A percentile compares a stretch with the other conserved stretches of the same genome.
phyloP scores from a whole-genome alignment of 1,139 yeast species.

The Neolecta irregularis region DNA sequence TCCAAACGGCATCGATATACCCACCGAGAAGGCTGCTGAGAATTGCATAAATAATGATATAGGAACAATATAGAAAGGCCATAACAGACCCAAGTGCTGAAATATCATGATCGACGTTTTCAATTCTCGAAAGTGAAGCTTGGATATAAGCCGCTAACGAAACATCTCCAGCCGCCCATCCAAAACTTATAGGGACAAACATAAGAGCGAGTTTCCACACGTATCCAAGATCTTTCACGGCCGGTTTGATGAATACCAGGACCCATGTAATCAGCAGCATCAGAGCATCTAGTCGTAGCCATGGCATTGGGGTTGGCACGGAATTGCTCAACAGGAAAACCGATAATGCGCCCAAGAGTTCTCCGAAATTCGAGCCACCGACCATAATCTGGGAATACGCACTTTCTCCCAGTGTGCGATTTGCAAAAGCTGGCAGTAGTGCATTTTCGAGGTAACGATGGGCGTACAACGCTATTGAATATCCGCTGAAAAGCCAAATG shows the following conservation, averaged over 20 bases:
- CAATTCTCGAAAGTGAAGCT: slow-evolving; percentile 1
- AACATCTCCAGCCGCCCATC: slow-evolving; percentile 1
- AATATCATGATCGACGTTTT: not conserved
- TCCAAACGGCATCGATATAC: no score
- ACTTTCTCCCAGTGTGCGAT: no score
- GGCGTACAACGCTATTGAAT: no score
- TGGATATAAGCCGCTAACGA: slow-evolving; percentile 1
- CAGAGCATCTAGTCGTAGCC: not conserved
- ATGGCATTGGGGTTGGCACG: slow-evolving; percentile 1
- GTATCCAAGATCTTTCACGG: not conserved
- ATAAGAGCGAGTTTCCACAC: not conserved
- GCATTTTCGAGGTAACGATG: slow-evolving; percentile 2
- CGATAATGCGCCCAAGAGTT: not conserved
- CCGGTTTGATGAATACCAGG: not conserved
- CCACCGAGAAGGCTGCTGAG: no score
- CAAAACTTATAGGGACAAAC: not conserved
- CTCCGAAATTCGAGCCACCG: slow-evolving; percentile 3
- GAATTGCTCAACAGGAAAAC: not conserved
- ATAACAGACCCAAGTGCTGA: slow-evolving; percentile 2
- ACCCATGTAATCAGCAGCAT: not conserved
- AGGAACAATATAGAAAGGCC: no score
- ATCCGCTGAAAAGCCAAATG: no score
- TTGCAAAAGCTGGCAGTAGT: not conserved
- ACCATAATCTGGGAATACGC: slow-evolving; percentile 3
- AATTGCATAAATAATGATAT: no score